Percentiles rank a stretch among this genome's conserved stretches.
Evolutionary conservation across 805 yeast genomes (phyloP).

Genomic region (Ogataea ganodermae): DNA sequence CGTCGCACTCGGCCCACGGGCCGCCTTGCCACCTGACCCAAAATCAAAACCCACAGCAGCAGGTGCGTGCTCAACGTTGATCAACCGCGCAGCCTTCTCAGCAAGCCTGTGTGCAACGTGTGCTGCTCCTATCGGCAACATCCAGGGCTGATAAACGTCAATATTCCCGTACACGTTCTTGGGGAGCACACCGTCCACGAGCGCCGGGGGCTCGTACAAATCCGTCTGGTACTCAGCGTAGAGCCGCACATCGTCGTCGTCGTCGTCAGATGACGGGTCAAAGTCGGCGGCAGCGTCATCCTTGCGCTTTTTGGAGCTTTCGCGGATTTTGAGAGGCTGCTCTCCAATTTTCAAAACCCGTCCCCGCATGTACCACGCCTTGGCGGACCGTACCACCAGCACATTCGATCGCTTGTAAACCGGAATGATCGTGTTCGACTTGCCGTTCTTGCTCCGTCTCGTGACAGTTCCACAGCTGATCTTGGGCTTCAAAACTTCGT

Average conservation of each 20-base stretch:
- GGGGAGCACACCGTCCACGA: conserved; percentile 65
- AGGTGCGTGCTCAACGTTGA: conserved; percentile 77
- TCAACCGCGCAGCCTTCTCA: conserved; percentile 66
- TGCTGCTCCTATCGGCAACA: conserved; percentile 82
- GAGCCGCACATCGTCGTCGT: conserved; percentile 54
- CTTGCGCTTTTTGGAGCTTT: conserved; percentile 21
- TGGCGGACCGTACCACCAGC: conserved; percentile 63
- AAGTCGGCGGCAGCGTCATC: conserved; percentile 32
- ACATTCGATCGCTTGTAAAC: conserved; percentile 74
- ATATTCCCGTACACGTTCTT: conserved; percentile 82
- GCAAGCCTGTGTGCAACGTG: conserved; percentile 58
- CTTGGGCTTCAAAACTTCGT: conserved; percentile 71
- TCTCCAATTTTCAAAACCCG: conserved; percentile 71
- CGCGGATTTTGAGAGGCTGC: conserved; percentile 57
- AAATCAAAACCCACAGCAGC: conserved; percentile 90
- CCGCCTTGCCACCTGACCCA: conserved; percentile 39
- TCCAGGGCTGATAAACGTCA: conserved; percentile 72
- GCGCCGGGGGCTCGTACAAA: conserved; percentile 63
- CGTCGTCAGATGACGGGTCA: conserved; percentile 21
- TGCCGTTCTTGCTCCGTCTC: conserved; percentile 40
- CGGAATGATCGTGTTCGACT: conserved; percentile 46
- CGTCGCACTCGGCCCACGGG: conserved; percentile 45
- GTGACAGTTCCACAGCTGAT: conserved; percentile 74
- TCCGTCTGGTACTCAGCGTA: conserved; percentile 83
- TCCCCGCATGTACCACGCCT: conserved; percentile 86